These are phyloP conservation scores for Phycomyces blakesleeanus DNA, from an alignment of 192 early-diverging fungal species.

Conservation along the genomic window DNA sequence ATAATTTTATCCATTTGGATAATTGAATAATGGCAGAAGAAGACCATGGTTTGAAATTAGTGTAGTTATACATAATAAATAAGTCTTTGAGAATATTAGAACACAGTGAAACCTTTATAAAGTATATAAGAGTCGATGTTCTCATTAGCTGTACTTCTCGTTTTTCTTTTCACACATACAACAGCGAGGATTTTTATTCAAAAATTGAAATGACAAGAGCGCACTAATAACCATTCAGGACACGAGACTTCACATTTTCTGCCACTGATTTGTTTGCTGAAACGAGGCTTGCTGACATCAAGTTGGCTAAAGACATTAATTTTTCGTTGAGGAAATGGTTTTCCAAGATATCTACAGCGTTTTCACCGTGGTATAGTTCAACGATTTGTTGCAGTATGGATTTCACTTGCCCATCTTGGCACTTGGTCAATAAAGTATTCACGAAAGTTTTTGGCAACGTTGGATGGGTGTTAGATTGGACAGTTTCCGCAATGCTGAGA, in stretches of 20 bases:
- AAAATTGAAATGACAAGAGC: not conserved
- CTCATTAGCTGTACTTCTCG: too few relatives aligned
- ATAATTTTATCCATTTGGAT: too few relatives aligned
- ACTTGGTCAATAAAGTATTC: constrained; percentile 4
- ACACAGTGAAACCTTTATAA: too few relatives aligned
- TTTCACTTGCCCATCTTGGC: constrained; percentile 12
- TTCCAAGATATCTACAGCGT: constrained; percentile 4
- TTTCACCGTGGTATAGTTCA: constrained; percentile 11
- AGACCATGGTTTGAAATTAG: too few relatives aligned
- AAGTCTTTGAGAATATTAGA: too few relatives aligned
- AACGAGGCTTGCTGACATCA: constrained; percentile 16
- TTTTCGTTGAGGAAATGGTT: constrained; percentile 2
- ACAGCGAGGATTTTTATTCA: too few relatives aligned
- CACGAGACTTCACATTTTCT: constrained; percentile 13
- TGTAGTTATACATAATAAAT: too few relatives aligned
- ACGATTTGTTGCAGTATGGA: constrained; percentile 9
- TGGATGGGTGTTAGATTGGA: constrained; percentile 8
- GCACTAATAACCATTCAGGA: constrained; percentile 4
- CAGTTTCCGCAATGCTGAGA: not conserved
- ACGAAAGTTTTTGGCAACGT: constrained; percentile 4
- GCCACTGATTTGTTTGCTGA: constrained; percentile 13
- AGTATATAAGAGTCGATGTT: too few relatives aligned
- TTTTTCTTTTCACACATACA: too few relatives aligned
- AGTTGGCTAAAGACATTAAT: not conserved
- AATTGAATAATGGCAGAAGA: too few relatives aligned